A percentile compares a stretch with the other conserved stretches of the same genome.
Conservation (phyloP, 1,284 basidiomycete species). For the Ustilago sp. region DNA sequence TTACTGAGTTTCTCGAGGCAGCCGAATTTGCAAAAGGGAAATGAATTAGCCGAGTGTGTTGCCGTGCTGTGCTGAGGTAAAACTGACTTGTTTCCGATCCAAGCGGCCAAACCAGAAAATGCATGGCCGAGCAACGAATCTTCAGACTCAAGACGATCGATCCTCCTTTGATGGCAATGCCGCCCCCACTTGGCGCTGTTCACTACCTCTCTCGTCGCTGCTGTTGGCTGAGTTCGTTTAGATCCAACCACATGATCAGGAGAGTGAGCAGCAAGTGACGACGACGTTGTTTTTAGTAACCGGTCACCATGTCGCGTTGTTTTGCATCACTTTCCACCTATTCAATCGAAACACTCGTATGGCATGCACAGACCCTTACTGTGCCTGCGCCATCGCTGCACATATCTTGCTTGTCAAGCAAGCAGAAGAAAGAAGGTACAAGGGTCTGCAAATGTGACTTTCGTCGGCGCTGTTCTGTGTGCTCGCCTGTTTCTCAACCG, state of each 20-base stretch:
- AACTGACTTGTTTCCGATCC: neutral
- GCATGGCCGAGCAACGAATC: neutral
- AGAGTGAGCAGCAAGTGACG: neutral
- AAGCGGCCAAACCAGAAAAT: neutral
- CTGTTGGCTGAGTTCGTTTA: neutral
- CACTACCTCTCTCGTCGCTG: neutral
- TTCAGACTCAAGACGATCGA: neutral
- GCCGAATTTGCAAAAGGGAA: neutral
- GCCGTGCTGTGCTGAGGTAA: neutral
- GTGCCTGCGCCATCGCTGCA: neutral
- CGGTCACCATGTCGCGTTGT: neutral
- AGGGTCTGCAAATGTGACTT: neutral
- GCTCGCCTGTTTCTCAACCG: conserved; percentile 1
- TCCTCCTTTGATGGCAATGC: neutral
- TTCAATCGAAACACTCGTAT: neutral
- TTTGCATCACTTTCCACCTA: neutral
- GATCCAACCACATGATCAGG: conserved; percentile 3
- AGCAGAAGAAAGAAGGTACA: neutral
- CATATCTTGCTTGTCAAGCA: neutral
- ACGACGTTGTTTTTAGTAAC: neutral
- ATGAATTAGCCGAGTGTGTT: neutral
- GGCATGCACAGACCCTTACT: neutral
- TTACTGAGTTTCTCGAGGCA: neutral
- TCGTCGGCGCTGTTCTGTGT: neutral
- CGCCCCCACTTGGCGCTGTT: neutral